Evolutionary conservation across 2,329 filamentous ascomycete species (phyloP).

Genomic region (Esteya vermicola): DNA sequence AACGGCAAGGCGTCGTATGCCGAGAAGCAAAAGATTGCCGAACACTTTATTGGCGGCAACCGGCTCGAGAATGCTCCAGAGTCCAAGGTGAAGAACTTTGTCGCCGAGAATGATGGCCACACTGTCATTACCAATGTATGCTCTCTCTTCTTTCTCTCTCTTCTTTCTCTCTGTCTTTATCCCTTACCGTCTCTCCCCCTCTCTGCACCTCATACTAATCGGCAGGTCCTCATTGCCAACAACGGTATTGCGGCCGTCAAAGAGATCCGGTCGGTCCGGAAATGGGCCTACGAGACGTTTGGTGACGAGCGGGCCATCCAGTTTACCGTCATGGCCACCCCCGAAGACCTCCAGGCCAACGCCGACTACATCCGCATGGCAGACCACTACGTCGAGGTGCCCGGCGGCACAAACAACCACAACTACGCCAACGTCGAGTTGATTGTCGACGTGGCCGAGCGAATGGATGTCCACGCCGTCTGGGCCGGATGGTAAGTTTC

Average conservation of each 20-base stretch:
- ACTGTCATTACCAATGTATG: constrained; percentile 96
- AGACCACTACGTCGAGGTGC: constrained; percentile 97
- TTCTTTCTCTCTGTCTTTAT: neutral
- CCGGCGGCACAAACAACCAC: constrained; percentile 98
- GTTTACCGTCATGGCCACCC: constrained; percentile 99
- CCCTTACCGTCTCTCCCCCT: too few relatives aligned
- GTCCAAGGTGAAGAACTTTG: constrained; percentile 92
- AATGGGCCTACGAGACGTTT: constrained; percentile 99
- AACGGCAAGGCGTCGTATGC: constrained; percentile 56
- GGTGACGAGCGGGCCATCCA: constrained; percentile 96
- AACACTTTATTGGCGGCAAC: constrained; percentile 97
- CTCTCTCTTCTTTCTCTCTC: neutral
- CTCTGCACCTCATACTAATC: neutral
- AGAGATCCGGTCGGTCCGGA: constrained; percentile 96
- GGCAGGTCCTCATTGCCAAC: constrained; percentile 91
- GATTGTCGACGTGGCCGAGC: constrained; percentile 96
- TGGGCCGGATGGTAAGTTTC: constrained; percentile 87
- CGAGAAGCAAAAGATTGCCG: constrained; percentile 66
- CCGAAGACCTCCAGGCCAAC: constrained; percentile 92
- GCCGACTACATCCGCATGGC: constrained; percentile 99
- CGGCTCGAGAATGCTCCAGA: constrained; percentile 66
- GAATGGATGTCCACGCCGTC: constrained; percentile 95
- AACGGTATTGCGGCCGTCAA: constrained; percentile 99
- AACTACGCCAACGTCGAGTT: constrained; percentile 99
- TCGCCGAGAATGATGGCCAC: constrained; percentile 77